These are phyloP conservation scores for Coemansia sp. DNA, from an alignment of 192 early-diverging fungal species.

Conservation along the genomic window DNA sequence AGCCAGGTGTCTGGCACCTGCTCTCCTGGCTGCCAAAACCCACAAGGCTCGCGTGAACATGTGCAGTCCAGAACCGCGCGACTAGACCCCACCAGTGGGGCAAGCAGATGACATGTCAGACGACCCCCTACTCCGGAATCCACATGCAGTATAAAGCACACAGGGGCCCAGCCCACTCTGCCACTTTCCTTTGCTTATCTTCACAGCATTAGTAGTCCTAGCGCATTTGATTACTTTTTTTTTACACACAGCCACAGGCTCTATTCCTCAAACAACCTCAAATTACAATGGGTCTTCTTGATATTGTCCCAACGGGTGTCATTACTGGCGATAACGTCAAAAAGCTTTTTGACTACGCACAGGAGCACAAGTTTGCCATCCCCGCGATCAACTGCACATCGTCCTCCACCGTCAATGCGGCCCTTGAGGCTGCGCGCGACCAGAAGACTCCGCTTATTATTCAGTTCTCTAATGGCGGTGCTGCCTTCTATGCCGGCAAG, in stretches of 20 bases:
- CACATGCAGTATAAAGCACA: neutral
- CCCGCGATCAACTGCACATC: constrained; percentile 96
- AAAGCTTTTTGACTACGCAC: constrained; percentile 74
- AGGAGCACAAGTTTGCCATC: constrained; percentile 86
- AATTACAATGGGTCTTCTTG: constrained; percentile 69
- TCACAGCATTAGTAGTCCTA: neutral
- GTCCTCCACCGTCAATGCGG: constrained; percentile 88
- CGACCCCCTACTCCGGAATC: neutral
- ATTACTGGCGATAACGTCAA: constrained; percentile 90
- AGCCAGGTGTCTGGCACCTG: neutral
- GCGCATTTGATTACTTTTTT: neutral
- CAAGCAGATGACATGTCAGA: neutral
- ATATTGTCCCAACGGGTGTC: constrained; percentile 86
- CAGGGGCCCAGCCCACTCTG: neutral
- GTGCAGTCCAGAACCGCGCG: constrained; percentile 10
- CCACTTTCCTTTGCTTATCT: constrained; percentile 9
- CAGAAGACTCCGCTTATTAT: constrained; percentile 90
- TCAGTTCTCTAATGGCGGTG: constrained; percentile 94
- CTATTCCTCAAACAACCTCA: constrained; percentile 1
- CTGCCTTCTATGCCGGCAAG: constrained; percentile 91
- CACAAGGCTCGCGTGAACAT: neutral
- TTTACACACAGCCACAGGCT: neutral
- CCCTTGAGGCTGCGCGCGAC: constrained; percentile 92
- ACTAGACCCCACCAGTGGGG: neutral
- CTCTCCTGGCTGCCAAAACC: neutral